Evolutionary conservation across 1,139 yeast genomes (phyloP).

Genomic region (Pichia sp.): DNA sequence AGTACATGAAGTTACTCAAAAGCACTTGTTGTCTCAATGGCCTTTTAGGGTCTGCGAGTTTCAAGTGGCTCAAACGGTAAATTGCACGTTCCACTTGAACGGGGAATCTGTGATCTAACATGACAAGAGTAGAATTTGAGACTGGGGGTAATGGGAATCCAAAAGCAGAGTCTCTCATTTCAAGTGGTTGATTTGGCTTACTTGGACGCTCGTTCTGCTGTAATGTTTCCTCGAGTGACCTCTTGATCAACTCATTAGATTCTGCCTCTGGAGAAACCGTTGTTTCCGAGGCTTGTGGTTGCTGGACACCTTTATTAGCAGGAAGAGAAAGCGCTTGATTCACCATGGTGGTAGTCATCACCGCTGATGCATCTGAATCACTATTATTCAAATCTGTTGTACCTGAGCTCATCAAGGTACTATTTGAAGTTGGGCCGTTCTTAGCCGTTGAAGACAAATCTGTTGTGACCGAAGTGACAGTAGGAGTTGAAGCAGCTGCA

Average conservation of each 20-base stretch:
- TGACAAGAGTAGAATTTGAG: conserved; percentile 65
- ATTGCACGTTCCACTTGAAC: conserved; percentile 95
- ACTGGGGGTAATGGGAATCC: conserved; percentile 84
- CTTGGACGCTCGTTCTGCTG: conserved; percentile 29
- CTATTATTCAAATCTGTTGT: neutral
- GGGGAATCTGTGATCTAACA: conserved; percentile 84
- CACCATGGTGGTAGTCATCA: neutral
- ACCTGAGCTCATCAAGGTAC: neutral
- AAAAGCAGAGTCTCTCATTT: conserved; percentile 76
- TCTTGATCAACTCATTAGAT: conserved; percentile 23
- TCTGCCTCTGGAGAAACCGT: conserved; percentile 17
- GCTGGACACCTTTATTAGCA: neutral
- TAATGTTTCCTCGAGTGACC: conserved; percentile 26
- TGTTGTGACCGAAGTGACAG: neutral
- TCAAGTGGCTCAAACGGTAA: conserved; percentile 84
- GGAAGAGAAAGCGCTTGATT: neutral
- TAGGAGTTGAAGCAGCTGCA: neutral
- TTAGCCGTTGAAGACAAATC: neutral
- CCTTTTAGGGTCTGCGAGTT: conserved; percentile 88
- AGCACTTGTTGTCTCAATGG: conserved; percentile 89
- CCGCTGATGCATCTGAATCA: neutral
- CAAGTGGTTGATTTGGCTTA: conserved; percentile 63
- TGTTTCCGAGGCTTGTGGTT: neutral
- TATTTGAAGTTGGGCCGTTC: neutral
- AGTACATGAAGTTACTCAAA: conserved; percentile 93